Base-by-base conservation (phyloP, 1,284 basidiomycete species). In the Ustilago nuda region DNA sequence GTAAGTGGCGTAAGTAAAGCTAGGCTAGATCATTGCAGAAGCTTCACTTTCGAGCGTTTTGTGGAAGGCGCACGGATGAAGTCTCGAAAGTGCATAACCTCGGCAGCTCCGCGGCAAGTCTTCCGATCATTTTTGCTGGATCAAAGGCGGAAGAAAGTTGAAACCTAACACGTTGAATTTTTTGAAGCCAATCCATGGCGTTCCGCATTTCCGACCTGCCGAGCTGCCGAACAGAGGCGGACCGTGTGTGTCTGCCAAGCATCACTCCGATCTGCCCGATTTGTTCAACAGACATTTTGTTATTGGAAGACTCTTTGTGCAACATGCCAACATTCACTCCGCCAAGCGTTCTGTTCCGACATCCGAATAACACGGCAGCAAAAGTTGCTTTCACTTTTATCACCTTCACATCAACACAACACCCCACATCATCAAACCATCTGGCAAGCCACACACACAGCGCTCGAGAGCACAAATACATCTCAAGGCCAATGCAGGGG, bases 241-340 rank as follows among this genome's bases (percentile, higher is more conserved):
- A 37, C 35, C 37, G 41, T 33, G 55, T 33, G 55, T 56, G 39
- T 37, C 55, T 32, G 32, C 46, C 57, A 39, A 32, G 37, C 13
- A 37, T 9, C 33, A 39, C 37, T 51, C 39, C 32, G 52, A 61
- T 39, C 53, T 66, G 41, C 58, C 65, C 65, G 65, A 66, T 66
- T 61, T n/a, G 55, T 52, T 51, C 30, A 27, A 51, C 35, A 39
- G 39, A 32, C 56, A 30, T 48, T 51, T 23, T 53, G 23, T 23
- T 23, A 23, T 23, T 23, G 23, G 23, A 23, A 23, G 23, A 66
- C n/a, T 45, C 19, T 45, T 45, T n/a, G n/a, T n/a, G 33, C 45
- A 58, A 46, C 45, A n/a, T 45, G 33, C 0, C n/a, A 7, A n/a
- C 37, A 12, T 45, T 33, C 23, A 27, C 23, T 27, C 2, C 32